Evolutionary conservation across 2,329 filamentous ascomycete species (phyloP).

Genomic region (Fusarium vanettenii): DNA sequence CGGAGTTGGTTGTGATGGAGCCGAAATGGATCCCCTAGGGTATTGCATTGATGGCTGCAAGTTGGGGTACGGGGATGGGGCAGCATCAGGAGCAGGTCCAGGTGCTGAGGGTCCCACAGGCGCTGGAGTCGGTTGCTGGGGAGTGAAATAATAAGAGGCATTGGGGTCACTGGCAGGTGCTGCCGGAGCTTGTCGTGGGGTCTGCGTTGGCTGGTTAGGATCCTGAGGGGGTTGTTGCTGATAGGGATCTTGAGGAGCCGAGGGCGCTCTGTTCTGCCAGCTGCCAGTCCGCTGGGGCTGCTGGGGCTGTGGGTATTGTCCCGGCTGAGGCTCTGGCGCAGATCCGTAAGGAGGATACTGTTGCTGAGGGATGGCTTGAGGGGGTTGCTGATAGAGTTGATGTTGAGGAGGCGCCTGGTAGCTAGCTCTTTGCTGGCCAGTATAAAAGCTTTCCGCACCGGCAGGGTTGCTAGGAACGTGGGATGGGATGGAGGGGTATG

Average conservation of each 20-base stretch:
- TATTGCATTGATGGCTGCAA: slow-evolving; percentile 61
- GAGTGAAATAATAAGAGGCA: slow-evolving; percentile 68
- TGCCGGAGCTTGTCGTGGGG: slow-evolving; percentile 44
- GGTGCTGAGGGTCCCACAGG: slow-evolving; percentile 53
- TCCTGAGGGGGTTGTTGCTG: slow-evolving; percentile 44
- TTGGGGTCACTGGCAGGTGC: slow-evolving; percentile 60
- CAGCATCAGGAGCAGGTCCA: slow-evolving; percentile 54
- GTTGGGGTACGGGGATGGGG: slow-evolving; percentile 64
- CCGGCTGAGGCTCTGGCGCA: slow-evolving; percentile 52
- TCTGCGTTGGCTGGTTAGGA: slow-evolving; percentile 42
- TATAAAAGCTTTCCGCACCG: slow-evolving; percentile 85
- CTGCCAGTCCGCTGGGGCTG: slow-evolving; percentile 61
- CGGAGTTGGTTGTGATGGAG: slow-evolving; percentile 48
- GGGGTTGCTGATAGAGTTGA: slow-evolving; percentile 47
- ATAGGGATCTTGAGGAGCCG: slow-evolving; percentile 50
- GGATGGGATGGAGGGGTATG: slow-evolving; percentile 78
- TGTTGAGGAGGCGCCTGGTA: slow-evolving; percentile 63
- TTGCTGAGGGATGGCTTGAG: slow-evolving; percentile 46
- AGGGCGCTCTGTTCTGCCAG: slow-evolving; percentile 60
- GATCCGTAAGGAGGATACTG: slow-evolving; percentile 59
- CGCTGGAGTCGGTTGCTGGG: slow-evolving; percentile 49
- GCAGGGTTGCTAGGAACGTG: slow-evolving; percentile 60
- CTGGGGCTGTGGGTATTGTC: slow-evolving; percentile 59
- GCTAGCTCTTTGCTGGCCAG: slow-evolving; percentile 66
- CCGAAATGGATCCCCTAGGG: slow-evolving; percentile 56